Conservation (phyloP, 352 stramenopile genomes). For the Pythium coloratum region DNA sequence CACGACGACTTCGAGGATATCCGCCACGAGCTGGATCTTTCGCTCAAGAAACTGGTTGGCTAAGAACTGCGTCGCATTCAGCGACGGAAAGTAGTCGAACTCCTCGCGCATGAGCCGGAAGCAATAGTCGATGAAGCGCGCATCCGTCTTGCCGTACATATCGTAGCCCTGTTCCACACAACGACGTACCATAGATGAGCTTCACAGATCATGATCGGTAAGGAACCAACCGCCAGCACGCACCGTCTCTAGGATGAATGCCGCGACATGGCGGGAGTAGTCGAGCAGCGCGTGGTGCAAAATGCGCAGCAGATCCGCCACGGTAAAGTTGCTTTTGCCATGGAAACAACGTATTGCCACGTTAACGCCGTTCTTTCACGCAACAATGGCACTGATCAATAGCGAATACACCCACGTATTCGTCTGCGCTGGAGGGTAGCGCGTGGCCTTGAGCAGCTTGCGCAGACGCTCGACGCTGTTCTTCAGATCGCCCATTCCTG, state of each 20-base stretch:
- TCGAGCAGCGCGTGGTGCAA: conserved; percentile 75
- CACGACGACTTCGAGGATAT: conserved; percentile 47
- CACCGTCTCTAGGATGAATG: conserved; percentile 47
- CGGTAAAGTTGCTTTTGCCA: not conserved
- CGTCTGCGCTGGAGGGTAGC: conserved; percentile 47
- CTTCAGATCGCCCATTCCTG: conserved; percentile 41
- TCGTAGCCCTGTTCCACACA: conserved; percentile 47
- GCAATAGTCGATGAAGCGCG: conserved; percentile 69
- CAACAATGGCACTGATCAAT: not conserved
- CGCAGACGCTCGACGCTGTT: conserved; percentile 61
- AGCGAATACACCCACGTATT: conserved; percentile 22
- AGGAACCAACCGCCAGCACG: not conserved
- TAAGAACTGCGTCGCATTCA: conserved; percentile 68
- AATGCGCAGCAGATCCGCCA: conserved; percentile 55
- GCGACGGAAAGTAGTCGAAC: conserved; percentile 67
- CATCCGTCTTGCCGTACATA: conserved; percentile 75
- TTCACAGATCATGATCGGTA: too few relatives aligned
- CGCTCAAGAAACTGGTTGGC: conserved; percentile 56
- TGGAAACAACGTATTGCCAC: not conserved
- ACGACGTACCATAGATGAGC: not conserved
- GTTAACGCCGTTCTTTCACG: not conserved
- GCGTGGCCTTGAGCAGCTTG: conserved; percentile 49
- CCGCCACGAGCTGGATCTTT: conserved; percentile 56
- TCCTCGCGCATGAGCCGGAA: conserved; percentile 76
- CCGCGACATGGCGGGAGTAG: conserved; percentile 65